Percentiles rank a stretch among this genome's conserved stretches.
Evolutionary conservation across 1,284 basidiomycete genomes (phyloP).

Genomic region (Ustilago cynodontis): DNA sequence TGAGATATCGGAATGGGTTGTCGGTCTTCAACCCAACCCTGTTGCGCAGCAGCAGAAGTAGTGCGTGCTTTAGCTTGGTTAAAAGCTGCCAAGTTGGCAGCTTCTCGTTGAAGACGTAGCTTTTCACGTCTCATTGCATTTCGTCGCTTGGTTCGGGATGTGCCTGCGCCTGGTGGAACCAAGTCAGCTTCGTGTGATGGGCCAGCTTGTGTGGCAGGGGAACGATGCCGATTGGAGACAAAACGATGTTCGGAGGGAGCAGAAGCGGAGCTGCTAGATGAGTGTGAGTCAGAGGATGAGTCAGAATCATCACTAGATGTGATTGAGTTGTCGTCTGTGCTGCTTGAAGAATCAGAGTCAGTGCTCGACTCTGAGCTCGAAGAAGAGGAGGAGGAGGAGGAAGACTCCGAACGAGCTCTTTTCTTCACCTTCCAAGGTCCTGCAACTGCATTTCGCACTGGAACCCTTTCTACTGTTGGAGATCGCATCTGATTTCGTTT

Average conservation of each 20-base stretch:
- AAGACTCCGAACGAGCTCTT: neutral
- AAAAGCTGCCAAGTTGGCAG: conserved; percentile 12
- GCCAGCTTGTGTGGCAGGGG: neutral
- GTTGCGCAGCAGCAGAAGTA: neutral
- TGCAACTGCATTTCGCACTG: neutral
- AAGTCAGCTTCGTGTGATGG: neutral
- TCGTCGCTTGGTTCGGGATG: conserved; percentile 44
- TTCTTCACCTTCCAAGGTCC: neutral
- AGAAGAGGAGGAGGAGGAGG: conserved; percentile 1
- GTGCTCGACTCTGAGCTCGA: neutral
- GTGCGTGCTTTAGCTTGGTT: conserved; percentile 6
- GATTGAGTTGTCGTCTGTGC: no score
- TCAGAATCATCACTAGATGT: neutral
- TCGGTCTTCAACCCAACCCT: conserved; percentile 11
- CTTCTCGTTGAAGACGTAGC: conserved; percentile 7
- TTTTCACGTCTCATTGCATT: conserved; percentile 49
- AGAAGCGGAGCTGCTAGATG: conserved; percentile 15
- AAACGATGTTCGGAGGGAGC: conserved; percentile 25
- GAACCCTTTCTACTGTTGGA: neutral
- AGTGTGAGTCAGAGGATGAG: conserved; percentile 6
- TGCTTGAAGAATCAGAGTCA: neutral
- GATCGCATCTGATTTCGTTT: conserved; percentile 19
- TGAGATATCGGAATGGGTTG: conserved; percentile 1
- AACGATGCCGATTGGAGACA: conserved; percentile 4
- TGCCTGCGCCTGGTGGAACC: conserved; percentile 52